Conservation (phyloP, 2,329 filamentous ascomycete species). For the Cordyceps javanica region DNA sequence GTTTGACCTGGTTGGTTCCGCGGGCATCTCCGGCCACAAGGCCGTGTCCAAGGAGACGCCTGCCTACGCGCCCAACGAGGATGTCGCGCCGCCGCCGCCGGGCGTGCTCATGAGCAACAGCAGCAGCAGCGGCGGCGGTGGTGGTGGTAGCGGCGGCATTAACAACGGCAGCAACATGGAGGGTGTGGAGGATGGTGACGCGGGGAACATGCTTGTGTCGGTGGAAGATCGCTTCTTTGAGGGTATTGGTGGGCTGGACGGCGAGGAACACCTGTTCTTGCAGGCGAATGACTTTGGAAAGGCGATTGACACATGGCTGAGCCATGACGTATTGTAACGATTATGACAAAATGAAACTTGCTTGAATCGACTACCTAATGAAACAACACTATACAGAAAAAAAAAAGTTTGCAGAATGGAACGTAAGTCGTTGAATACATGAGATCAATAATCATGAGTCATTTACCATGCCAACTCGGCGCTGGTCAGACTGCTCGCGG, state of each 20-base stretch:
- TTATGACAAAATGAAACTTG: too few species aligned
- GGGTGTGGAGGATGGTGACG: background rate
- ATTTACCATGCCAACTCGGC: conserved; percentile 18
- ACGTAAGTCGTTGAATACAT: background rate
- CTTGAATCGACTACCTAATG: background rate
- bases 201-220: conserved; percentile 7
- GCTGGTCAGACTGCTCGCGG: conserved; percentile 5
- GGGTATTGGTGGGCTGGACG: conserved; percentile 16
- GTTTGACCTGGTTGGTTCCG: conserved; percentile 31
- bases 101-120: background rate
- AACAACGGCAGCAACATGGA: background rate
- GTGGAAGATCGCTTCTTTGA: conserved; percentile 19
- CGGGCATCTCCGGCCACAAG: conserved; percentile 32
- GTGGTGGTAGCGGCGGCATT: too few species aligned
- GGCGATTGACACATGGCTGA: conserved; percentile 31
- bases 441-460: too few species aligned
- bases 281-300: conserved; percentile 29
- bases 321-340: conserved; percentile 13
- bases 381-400: background rate
- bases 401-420: too few species aligned
- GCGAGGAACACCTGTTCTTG: conserved; percentile 25
- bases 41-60: conserved; percentile 28
- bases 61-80: conserved; percentile 28
- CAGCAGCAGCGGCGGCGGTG: background rate
- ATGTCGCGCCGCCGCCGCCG: conserved; percentile 5